Conservation (phyloP, 1,284 basidiomycete genomes). For the Anthracocystis panici-leucophaei region DNA sequence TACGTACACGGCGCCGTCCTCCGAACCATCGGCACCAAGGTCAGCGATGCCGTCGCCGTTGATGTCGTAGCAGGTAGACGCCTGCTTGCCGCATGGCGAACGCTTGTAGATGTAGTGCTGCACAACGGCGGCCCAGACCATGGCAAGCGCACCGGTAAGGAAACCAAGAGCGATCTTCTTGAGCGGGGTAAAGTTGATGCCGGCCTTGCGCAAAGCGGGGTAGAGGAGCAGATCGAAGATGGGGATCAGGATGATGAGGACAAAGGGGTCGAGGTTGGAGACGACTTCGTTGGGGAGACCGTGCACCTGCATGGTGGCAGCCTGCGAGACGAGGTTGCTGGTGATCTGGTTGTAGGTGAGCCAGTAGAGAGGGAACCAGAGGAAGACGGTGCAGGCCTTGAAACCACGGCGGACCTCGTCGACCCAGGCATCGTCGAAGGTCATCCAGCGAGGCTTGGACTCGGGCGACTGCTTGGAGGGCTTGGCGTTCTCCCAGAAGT, state of each 20-base stretch:
- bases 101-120: conserved; percentile 72
- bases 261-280: conserved; percentile 82
- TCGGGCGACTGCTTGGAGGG: conserved; percentile 73
- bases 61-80: conserved; percentile 66
- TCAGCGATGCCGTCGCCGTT: conserved; percentile 49
- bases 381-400: conserved; percentile 86
- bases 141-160: conserved; percentile 72
- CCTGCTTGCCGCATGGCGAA: conserved; percentile 73
- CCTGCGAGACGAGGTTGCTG: conserved; percentile 78
- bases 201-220: conserved; percentile 77
- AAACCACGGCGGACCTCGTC: conserved; percentile 84
- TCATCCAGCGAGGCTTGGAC: conserved; percentile 70
- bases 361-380: conserved; percentile 75
- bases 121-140: conserved; percentile 77
- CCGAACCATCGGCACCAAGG: conserved; percentile 29
- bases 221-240: conserved; percentile 75
- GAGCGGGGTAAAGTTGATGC: conserved; percentile 75
- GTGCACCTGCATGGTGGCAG: conserved; percentile 73
- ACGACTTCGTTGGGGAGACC: conserved; percentile 83
- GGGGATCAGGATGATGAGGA: conserved; percentile 71
- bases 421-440: conserved; percentile 75
- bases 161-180: conserved; percentile 81
- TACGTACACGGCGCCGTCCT: conserved; percentile 19
- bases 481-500: conserved; percentile 85
- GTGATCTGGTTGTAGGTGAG: conserved; percentile 72